Evolutionary conservation across 768 basidiomycete species (phyloP).

Genomic region (Russula abietina): DNA sequence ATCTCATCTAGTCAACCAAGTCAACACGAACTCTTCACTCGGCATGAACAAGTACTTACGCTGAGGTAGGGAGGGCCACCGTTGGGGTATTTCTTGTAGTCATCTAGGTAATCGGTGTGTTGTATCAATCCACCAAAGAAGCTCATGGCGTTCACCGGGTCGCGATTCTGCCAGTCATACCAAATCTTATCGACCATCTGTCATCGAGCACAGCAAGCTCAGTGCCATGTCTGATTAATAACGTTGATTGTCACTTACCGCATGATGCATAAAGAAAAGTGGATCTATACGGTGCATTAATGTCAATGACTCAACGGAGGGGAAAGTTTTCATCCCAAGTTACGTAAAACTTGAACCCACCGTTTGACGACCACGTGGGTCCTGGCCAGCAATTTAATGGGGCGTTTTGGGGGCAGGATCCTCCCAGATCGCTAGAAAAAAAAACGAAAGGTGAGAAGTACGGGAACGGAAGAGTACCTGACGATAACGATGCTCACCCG

Average conservation of each 20-base stretch:
- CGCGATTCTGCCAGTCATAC: constrained; percentile 36
- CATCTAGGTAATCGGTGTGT: constrained; percentile 25
- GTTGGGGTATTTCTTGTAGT: constrained; percentile 28
- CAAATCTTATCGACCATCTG: constrained; percentile 37
- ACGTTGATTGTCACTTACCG: constrained; percentile 25
- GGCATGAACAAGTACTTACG: constrained; percentile 16
- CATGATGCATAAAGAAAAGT: constrained; percentile 35
- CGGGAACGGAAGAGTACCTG: background rate
- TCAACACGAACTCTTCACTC: background rate
- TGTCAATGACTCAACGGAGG: background rate
- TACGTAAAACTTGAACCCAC: constrained; percentile 16
- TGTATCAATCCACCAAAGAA: constrained; percentile 33
- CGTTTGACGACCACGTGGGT: constrained; percentile 33
- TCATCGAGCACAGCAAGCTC: background rate
- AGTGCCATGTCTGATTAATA: background rate
- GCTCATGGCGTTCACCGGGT: too few relatives aligned
- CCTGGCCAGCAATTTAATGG: constrained; percentile 27
- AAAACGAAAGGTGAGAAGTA: background rate
- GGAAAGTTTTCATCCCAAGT: background rate
- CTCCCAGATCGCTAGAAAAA: constrained; percentile 29
- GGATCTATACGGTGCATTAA: constrained; percentile 28
- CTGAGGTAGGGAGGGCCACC: constrained; percentile 28
- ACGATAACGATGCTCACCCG: constrained; percentile 25
- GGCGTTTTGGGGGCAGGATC: constrained; percentile 29
- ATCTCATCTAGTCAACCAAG: constrained; percentile 26